Conservation (phyloP, 371 early-diverging fungal genomes). For the Mortierella sp. region DNA sequence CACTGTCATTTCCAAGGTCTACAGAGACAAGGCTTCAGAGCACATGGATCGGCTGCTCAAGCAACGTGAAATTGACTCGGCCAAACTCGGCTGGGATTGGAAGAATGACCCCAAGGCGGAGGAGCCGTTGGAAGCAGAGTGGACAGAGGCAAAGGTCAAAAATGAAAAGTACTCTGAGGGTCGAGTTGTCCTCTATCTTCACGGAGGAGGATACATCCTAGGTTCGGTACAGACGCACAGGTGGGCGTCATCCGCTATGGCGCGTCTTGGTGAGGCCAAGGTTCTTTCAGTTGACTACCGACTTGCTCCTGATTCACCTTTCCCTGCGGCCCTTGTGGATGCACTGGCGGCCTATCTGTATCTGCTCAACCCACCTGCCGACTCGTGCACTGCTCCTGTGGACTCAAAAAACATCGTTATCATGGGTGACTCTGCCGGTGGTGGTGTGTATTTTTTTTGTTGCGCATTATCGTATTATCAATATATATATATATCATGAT, state of each 20-base stretch:
- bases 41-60: conserved; percentile 27
- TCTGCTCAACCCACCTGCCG: conserved; percentile 70
- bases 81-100: conserved; percentile 54
- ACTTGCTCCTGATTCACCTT: conserved; percentile 84
- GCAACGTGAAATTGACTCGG: conserved; percentile 21
- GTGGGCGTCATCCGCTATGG: conserved; percentile 39
- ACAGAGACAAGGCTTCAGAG: conserved; percentile 37
- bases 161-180: conserved; percentile 25
- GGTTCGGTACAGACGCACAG: conserved; percentile 35
- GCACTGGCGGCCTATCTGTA: conserved; percentile 77
- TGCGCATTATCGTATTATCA: too few species aligned
- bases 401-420: conserved; percentile 77
- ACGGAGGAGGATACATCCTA: conserved; percentile 52
- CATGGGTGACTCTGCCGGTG: conserved; percentile 89
- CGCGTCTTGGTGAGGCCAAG: conserved; percentile 31
- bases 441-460: conserved; percentile 50
- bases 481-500: too few species aligned
- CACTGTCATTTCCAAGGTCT: conserved; percentile 7
- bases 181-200: conserved; percentile 39
- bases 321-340: conserved; percentile 86
- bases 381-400: conserved; percentile 57
- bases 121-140: conserved; percentile 32
- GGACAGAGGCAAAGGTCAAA: conserved; percentile 38
- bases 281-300: conserved; percentile 77
- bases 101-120: conserved; percentile 35